These are phyloP conservation scores for Sporormia fimetaria DNA, from an alignment of 495 filamentous ascomycete species.

Conservation along the genomic window DNA sequence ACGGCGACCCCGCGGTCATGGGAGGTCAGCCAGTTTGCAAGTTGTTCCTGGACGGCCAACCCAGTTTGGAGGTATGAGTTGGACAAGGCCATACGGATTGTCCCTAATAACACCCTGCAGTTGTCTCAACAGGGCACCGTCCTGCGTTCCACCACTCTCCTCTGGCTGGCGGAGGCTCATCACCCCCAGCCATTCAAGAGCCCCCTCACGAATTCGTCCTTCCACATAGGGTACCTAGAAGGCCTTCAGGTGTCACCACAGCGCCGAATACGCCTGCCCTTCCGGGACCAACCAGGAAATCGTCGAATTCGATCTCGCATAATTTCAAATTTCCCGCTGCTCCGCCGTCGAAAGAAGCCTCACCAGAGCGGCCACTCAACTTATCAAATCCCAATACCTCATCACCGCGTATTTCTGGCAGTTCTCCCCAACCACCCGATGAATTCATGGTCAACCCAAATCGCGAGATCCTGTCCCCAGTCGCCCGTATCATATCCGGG, in stretches of 20 bases:
- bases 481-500: conserved; percentile 63
- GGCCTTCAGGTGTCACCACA: conserved; percentile 30
- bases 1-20: conserved; percentile 56
- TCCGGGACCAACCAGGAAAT: conserved; percentile 27
- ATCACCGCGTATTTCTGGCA: conserved; percentile 24
- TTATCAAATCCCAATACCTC: conserved; percentile 16
- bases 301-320: conserved; percentile 38
- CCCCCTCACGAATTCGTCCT: conserved; percentile 19
- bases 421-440: conserved; percentile 31
- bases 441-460: conserved; percentile 19
- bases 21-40: conserved; percentile 74
- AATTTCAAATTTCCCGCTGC: conserved; percentile 56
- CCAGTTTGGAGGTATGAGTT: conserved; percentile 21
- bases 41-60: conserved; percentile 42
- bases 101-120: conserved; percentile 1
- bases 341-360: conserved; percentile 28
- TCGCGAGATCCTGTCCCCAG: conserved; percentile 35
- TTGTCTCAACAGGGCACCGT: conserved; percentile 11
- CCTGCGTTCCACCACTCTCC: conserved; percentile 23
- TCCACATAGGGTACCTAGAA: conserved; percentile 17
- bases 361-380: conserved; percentile 10
- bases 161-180: conserved; percentile 16
- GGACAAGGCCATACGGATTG: background rate
- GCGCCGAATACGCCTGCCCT: conserved; percentile 27
- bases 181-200: conserved; percentile 17